These are phyloP conservation scores for Ogataea kodamae DNA, from an alignment of 805 yeast genomes.

Conservation along the genomic window DNA sequence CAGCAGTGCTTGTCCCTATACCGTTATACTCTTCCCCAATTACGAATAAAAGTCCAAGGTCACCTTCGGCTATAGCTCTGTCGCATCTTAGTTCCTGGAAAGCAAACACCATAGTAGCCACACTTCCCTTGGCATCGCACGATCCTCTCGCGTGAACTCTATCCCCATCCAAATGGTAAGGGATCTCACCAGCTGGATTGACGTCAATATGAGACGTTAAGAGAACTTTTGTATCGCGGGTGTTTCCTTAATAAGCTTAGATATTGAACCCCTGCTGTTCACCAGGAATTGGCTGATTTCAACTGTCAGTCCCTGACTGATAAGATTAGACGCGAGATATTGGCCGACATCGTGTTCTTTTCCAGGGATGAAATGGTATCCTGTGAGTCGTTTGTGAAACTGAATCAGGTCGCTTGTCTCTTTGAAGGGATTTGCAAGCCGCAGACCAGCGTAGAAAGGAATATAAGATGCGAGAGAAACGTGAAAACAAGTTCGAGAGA, in stretches of 20 bases:
- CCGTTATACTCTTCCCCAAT: conserved; percentile 65
- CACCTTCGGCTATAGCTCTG: conserved; percentile 44
- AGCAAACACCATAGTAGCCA: conserved; percentile 53
- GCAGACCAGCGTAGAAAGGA: no score
- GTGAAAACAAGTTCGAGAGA: no score
- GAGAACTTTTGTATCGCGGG: conserved; percentile 44
- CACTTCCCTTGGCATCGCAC: conserved; percentile 60
- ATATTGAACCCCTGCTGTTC: conserved; percentile 39
- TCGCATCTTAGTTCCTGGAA: conserved; percentile 38
- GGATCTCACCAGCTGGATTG: conserved; percentile 34
- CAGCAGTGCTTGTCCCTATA: conserved; percentile 48
- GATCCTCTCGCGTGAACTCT: conserved; percentile 58
- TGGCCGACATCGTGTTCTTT: conserved; percentile 8
- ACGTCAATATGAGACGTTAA: conserved; percentile 46
- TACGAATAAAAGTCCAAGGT: conserved; percentile 50
- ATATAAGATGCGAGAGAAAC: no score
- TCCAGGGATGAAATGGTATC: conserved; percentile 10
- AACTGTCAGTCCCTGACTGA: conserved; percentile 10
- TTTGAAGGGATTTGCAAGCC: no score
- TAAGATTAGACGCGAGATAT: conserved; percentile 3
- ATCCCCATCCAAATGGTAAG: conserved; percentile 32
- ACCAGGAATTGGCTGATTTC: conserved; percentile 11
- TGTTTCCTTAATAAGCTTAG: conserved; percentile 47
- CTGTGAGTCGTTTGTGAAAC: conserved; percentile 8
- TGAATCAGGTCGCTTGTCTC: conserved; percentile 4